Base-by-base conservation (phyloP, 83 land plant genomes). In the Diphasiastrum complanatum region DNA sequence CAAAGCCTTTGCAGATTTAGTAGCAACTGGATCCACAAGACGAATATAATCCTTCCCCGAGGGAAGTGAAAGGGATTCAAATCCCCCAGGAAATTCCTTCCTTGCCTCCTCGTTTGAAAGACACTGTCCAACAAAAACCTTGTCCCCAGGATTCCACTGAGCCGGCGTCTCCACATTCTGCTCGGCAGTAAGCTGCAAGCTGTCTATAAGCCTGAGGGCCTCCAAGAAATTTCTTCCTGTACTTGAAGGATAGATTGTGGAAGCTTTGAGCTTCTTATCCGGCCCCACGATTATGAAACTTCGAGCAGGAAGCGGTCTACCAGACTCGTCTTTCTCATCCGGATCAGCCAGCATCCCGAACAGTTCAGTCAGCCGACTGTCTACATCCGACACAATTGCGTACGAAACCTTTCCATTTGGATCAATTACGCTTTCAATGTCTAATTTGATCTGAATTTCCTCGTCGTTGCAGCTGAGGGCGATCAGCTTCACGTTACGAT, bases 271-370 rank as follows among this genome's bases (percentile, higher is more conserved):
- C 51, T 48, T 18, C 51, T 6, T 8, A 16, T 48, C 51, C n/a
- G 51, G 51, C 4, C 51, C 51, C 5, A 48, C 18, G 18, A 48
- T 48, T 18, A 18, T 18, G 23, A 48, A 24, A 6, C 23, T 24
- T 18, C 51, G n/a, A 6, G 51, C n/a, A 6, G 51, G 5, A 48
- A 48, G 23, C 6, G 51, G 51, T 24, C 23, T 18, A 6, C 51
- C 51, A 6, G 6, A 6, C n/a, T 18, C n/a, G 18, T 48, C 51
- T 18, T 48, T 48, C 51, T 48, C 51, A 18, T 48, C 51, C 6
- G 51, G 51, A 48, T 48, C n/a, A n/a, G n/a, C 51, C n/a, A 48
- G 51, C 51, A 48, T 48, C 6, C 23, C 23, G 51, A 48, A 24
- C 51, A 18, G n/a, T 24, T 18, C 5, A 24, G 51, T 18, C 23